phyloP scores from a whole-genome alignment of 305 asterid species.

The Lippia alba region DNA sequence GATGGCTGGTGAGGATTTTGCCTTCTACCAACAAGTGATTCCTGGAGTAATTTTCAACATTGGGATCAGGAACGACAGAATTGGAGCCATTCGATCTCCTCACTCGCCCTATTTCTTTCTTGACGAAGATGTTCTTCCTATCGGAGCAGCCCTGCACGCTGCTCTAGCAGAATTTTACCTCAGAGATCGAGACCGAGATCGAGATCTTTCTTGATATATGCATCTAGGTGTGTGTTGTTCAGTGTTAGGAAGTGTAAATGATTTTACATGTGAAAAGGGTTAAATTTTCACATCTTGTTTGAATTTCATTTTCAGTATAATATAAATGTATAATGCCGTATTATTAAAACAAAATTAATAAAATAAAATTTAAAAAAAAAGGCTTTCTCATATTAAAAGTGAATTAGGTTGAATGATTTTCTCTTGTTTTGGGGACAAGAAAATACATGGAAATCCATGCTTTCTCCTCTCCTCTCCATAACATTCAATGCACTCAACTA shows the following conservation, averaged over 20 bases:
- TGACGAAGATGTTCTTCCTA: constrained; percentile 75
- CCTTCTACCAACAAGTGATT: constrained; percentile 74
- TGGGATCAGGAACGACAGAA: constrained; percentile 67
- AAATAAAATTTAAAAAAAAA: too few species aligned
- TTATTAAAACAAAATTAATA: too few species aligned
- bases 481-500: constrained; percentile 42
- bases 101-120: constrained; percentile 84
- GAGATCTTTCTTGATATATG: background rate
- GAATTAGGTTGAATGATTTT: constrained; percentile 10
- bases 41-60: constrained; percentile 70
- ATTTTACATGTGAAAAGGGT: too few species aligned
- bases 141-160: constrained; percentile 74
- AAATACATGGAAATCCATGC: constrained; percentile 44
- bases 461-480: constrained; percentile 15
- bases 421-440: constrained; percentile 27
- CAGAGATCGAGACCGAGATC: constrained; percentile 43
- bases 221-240: background rate
- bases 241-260: too few species aligned
- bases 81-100: constrained; percentile 68
- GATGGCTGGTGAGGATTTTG: constrained; percentile 90
- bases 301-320: too few species aligned
- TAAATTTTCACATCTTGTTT: too few species aligned
- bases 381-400: too few species aligned
- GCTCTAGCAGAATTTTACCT: constrained; percentile 67
- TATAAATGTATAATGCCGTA: too few species aligned